These are phyloP conservation scores for Fusarium drepaniforme DNA, from an alignment of 2,329 filamentous ascomycete species.

Conservation along the genomic window DNA sequence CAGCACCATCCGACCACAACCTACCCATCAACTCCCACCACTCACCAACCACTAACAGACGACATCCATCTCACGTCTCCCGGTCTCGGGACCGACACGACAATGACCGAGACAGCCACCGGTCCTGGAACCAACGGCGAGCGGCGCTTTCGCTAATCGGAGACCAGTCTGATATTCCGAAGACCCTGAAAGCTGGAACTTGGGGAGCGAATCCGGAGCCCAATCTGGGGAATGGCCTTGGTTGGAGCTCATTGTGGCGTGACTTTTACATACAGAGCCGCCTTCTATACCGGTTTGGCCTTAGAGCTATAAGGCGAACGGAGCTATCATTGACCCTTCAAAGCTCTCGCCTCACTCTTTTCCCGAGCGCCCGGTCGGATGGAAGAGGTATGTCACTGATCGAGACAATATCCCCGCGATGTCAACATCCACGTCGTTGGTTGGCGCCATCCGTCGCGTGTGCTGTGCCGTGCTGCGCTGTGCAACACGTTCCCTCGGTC, in stretches of 20 bases:
- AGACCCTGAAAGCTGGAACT: neutral
- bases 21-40: neutral
- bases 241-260: neutral
- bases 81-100: neutral
- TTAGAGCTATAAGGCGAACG: slow-evolving; percentile 16
- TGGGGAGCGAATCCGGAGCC: neutral
- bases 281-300: slow-evolving; percentile 31
- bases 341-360: slow-evolving; percentile 25
- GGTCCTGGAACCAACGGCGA: neutral
- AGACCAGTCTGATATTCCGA: neutral
- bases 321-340: slow-evolving; percentile 16
- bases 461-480: neutral
- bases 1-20: neutral
- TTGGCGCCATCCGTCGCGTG: neutral
- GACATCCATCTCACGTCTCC: neutral
- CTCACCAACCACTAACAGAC: neutral
- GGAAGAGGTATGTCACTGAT: neutral
- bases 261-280: slow-evolving; percentile 27
- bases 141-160: neutral
- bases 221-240: neutral
- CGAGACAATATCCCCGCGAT: neutral
- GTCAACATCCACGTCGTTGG: neutral
- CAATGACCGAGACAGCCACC: neutral
- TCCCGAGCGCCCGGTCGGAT: slow-evolving; percentile 17
- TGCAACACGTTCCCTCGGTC: neutral